Evolutionary conservation across 2,329 filamentous ascomycete genomes (phyloP).

Genomic region (Boeremia lycopersici): DNA sequence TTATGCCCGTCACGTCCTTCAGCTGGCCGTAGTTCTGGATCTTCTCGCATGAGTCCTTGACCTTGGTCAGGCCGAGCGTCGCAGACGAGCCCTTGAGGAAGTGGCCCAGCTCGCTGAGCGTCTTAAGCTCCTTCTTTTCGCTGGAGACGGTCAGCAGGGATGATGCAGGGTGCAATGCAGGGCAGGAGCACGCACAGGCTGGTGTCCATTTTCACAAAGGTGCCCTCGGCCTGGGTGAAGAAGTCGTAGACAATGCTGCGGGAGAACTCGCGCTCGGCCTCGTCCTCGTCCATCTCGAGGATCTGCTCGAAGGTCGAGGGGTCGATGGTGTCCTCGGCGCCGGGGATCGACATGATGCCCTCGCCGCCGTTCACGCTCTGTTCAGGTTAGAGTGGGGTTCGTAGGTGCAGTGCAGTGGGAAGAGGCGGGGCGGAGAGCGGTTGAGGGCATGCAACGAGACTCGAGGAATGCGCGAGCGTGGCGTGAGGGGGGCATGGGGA

Average conservation of each 20-base stretch:
- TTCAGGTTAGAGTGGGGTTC: constrained; percentile 17
- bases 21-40: constrained; percentile 90
- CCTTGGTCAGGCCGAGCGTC: constrained; percentile 86
- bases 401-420: not conserved
- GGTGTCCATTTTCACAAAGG: constrained; percentile 82
- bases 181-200: constrained; percentile 71
- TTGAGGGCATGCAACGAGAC: not conserved
- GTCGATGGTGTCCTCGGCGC: constrained; percentile 80
- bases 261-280: constrained; percentile 85
- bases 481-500: constrained; percentile 20
- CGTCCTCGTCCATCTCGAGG: constrained; percentile 96
- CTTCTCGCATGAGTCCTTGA: constrained; percentile 93
- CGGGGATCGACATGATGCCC: constrained; percentile 55
- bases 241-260: constrained; percentile 87
- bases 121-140: constrained; percentile 68
- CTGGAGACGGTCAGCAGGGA: constrained; percentile 53
- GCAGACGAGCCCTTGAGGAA: constrained; percentile 98
- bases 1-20: constrained; percentile 77
- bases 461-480: constrained; percentile 14
- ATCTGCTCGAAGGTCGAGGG: constrained; percentile 86
- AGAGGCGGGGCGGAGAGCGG: not conserved
- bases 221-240: constrained; percentile 87
- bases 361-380: constrained; percentile 34
- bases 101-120: constrained; percentile 84
- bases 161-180: not conserved